These are phyloP conservation scores for Alnus rubra DNA, from an alignment of 306 rosid genomes.

Conservation along the genomic window DNA sequence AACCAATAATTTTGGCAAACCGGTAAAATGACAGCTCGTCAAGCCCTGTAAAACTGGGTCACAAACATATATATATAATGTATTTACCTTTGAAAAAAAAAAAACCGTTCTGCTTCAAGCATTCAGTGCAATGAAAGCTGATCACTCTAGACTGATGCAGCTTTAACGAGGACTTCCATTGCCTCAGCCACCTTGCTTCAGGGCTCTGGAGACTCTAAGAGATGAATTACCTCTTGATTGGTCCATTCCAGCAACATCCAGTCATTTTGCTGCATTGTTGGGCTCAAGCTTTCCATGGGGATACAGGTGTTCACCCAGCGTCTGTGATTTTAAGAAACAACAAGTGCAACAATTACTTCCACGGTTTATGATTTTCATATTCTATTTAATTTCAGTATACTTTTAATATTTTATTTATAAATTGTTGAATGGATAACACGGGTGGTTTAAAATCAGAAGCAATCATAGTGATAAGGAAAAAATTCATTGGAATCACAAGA, in stretches of 20 bases:
- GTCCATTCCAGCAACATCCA: slow-evolving; percentile 93
- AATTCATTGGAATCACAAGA: background rate
- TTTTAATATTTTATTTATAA: background rate
- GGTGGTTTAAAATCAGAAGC: background rate
- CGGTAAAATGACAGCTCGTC: slow-evolving; percentile 25
- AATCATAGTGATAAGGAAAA: background rate
- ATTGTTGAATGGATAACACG: background rate
- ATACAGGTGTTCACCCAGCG: slow-evolving; percentile 84
- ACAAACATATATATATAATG: background rate
- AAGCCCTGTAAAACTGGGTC: slow-evolving; percentile 25
- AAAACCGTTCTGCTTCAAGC: slow-evolving; percentile 35
- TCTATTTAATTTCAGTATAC: background rate
- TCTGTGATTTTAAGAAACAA: slow-evolving; percentile 45
- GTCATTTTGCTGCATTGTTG: slow-evolving; percentile 68
- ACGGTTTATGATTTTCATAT: background rate
- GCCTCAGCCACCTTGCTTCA: slow-evolving; percentile 91
- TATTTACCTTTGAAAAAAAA: slow-evolving; percentile 8
- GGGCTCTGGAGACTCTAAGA: slow-evolving; percentile 84
- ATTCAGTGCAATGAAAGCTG: slow-evolving; percentile 51
- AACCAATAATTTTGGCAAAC: slow-evolving; percentile 12
- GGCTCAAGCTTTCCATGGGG: slow-evolving; percentile 71
- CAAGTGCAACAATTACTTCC: slow-evolving; percentile 19
- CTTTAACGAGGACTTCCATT: slow-evolving; percentile 71
- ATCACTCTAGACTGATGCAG: slow-evolving; percentile 52
- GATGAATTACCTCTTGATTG: slow-evolving; percentile 93